These are phyloP conservation scores for Casuarina equisetifolia DNA, from an alignment of 306 rosid species.

Conservation along the genomic window DNA sequence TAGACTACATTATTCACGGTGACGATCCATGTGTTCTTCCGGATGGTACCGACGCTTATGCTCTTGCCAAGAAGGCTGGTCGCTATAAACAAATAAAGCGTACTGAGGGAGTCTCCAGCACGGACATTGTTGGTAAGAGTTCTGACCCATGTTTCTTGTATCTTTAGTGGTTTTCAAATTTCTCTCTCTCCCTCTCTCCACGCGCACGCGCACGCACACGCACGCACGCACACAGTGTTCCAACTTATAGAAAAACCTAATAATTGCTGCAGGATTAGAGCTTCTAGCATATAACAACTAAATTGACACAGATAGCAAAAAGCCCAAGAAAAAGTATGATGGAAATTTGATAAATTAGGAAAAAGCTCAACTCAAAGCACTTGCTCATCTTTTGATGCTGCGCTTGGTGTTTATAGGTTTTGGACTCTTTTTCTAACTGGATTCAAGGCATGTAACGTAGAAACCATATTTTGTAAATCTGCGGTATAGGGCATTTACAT, in stretches of 20 bases:
- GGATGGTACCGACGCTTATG: conserved; percentile 63
- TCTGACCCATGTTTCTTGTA: neutral
- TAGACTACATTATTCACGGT: conserved; percentile 59
- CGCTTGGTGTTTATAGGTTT: neutral
- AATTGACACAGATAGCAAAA: neutral
- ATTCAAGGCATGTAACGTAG: neutral
- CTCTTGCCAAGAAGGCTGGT: conserved; percentile 68
- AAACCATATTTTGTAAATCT: neutral
- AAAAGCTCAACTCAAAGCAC: neutral
- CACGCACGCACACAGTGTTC: neutral
- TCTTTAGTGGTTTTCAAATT: neutral
- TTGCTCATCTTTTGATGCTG: neutral
- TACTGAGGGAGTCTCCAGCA: conserved; percentile 64
- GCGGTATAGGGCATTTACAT: neutral
- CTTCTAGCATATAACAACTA: neutral
- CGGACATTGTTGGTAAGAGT: conserved; percentile 62
- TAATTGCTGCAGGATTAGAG: neutral
- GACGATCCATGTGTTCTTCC: conserved; percentile 69
- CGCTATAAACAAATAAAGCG: conserved; percentile 69
- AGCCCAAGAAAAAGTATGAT: neutral
- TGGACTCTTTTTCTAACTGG: neutral
- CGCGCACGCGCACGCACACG: neutral
- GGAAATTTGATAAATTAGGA: neutral
- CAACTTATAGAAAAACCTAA: neutral
- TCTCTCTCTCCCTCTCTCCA: neutral